phyloP scores from a whole-genome alignment of 768 basidiomycete genomes.

The Pleurotus citrinopileatus region DNA sequence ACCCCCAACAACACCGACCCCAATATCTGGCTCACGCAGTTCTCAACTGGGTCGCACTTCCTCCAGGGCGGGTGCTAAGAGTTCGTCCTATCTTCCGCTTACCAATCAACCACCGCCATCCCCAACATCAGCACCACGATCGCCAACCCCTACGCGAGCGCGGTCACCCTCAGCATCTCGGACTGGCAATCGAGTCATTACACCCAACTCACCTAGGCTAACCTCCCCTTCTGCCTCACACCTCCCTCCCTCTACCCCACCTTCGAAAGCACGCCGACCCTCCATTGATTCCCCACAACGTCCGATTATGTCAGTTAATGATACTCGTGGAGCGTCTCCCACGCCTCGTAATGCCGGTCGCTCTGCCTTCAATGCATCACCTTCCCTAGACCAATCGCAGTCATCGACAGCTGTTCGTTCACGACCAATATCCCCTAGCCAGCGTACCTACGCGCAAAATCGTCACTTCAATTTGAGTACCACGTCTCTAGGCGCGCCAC shows the following conservation, averaged over 20 bases:
- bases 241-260: constrained; percentile 38
- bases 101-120: constrained; percentile 32
- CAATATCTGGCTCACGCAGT: constrained; percentile 34
- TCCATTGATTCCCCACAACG: constrained; percentile 11
- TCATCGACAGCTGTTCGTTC: constrained; percentile 38
- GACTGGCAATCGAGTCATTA: constrained; percentile 29
- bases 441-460: constrained; percentile 49
- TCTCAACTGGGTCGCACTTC: constrained; percentile 27
- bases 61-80: constrained; percentile 31
- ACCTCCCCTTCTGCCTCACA: constrained; percentile 50
- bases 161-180: constrained; percentile 37
- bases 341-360: constrained; percentile 30
- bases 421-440: constrained; percentile 44
- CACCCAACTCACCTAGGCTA: constrained; percentile 40
- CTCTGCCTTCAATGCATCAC: constrained; percentile 25
- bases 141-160: constrained; percentile 25
- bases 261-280: constrained; percentile 11
- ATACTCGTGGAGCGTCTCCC: constrained; percentile 22
- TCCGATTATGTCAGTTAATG: constrained; percentile 23
- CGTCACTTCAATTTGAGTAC: constrained; percentile 60
- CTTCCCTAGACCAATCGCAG: constrained; percentile 25
- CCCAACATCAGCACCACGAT: constrained; percentile 32
- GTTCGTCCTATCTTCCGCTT: constrained; percentile 39
- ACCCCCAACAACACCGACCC: constrained; percentile 48
- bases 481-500: constrained; percentile 44